A percentile compares a stretch with the other conserved stretches of the same genome.
Evolutionary conservation across 2,329 filamentous ascomycete genomes (phyloP).

Genomic region (Torrubiellomyces zombiae): DNA sequence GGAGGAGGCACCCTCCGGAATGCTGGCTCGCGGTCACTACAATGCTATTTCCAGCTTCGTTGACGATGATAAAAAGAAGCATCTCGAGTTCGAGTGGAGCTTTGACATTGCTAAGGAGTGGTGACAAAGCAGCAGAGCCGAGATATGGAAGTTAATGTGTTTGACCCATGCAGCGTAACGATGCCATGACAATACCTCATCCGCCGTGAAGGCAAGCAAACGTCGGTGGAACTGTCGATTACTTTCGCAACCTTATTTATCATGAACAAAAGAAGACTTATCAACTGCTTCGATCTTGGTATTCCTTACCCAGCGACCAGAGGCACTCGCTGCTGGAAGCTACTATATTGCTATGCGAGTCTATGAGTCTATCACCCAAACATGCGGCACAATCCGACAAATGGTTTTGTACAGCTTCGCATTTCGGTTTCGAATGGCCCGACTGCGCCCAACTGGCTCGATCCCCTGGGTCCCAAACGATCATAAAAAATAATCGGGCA

Average conservation of each 20-base stretch:
- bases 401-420: no score
- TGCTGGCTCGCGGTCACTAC: slow-evolving; percentile 83
- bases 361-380: no score
- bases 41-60: slow-evolving; percentile 78
- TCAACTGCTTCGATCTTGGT: no score
- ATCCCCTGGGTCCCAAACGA: no score
- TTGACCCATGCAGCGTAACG: slow-evolving; percentile 7
- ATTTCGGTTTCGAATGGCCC: no score
- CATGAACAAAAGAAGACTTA: slow-evolving; percentile 1
- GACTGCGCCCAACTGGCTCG: no score
- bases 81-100: slow-evolving; percentile 87
- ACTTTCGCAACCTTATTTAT: neutral
- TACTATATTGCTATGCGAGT: no score
- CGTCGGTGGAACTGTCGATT: no score
- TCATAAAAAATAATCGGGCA: slow-evolving; percentile 64
- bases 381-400: no score
- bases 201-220: neutral
- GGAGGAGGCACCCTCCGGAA: slow-evolving; percentile 82
- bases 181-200: slow-evolving; percentile 7
- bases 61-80: slow-evolving; percentile 83
- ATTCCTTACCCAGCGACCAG: no score
- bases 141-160: slow-evolving; percentile 1
- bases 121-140: slow-evolving; percentile 27
- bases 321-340: no score
- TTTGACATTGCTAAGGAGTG: slow-evolving; percentile 97